A percentile compares a stretch with the other conserved stretches of the same genome.
Conservation (phyloP, 1,284 basidiomycete genomes). For the Cerioporus squamosus region DNA sequence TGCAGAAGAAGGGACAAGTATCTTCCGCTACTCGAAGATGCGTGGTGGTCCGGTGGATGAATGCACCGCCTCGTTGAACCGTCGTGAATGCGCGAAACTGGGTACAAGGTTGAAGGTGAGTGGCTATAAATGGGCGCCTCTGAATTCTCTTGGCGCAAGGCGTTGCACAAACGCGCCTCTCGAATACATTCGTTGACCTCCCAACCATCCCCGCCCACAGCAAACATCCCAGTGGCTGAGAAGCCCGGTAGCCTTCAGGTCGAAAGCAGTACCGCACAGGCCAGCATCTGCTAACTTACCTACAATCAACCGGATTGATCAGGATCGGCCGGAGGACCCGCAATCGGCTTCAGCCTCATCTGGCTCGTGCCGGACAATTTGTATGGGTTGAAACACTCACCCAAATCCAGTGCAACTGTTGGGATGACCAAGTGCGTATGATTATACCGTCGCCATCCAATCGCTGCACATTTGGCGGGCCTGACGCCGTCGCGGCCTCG, state of each 20-base stretch:
- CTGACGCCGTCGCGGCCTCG: not conserved
- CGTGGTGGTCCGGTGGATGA: too few relatives aligned
- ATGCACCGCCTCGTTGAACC: too few relatives aligned
- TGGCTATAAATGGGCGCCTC: too few relatives aligned
- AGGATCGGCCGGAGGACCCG: slow-evolving; percentile 11
- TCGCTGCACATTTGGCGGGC: not conserved
- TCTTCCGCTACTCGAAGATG: too few relatives aligned
- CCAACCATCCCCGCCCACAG: not conserved
- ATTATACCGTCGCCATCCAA: not conserved
- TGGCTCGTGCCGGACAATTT: not conserved
- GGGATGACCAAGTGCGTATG: not conserved
- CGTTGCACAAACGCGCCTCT: too few relatives aligned
- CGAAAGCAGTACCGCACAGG: not conserved
- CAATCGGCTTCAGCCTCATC: not conserved
- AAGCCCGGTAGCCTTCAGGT: too few relatives aligned
- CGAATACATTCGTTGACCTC: not conserved
- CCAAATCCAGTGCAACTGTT: not conserved
- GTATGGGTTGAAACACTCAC: slow-evolving; percentile 2
- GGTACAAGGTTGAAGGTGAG: too few relatives aligned
- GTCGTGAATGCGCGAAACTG: too few relatives aligned
- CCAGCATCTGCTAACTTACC: not conserved
- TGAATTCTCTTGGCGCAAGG: too few relatives aligned
- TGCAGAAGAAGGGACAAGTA: too few relatives aligned
- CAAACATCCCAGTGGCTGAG: not conserved
- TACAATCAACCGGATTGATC: not conserved